Percentiles rank a stretch among this genome's conserved stretches.
Evolutionary conservation across 495 filamentous ascomycete genomes (phyloP).

Genomic region (Penicillium salamii): DNA sequence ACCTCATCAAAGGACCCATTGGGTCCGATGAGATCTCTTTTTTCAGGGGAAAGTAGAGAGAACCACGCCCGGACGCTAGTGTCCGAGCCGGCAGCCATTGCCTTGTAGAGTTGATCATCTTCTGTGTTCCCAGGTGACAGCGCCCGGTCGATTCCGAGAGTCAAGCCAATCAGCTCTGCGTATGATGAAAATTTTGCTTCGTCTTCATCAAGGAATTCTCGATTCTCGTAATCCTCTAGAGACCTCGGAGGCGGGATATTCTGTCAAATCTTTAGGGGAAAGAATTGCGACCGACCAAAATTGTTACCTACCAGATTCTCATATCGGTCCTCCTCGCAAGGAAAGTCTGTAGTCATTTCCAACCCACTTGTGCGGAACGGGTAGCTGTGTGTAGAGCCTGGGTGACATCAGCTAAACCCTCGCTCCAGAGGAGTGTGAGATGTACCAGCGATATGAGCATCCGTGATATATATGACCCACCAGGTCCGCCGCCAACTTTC

Average conservation of each 20-base stretch:
- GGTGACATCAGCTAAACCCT: not conserved
- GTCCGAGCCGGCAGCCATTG: constrained; percentile 12
- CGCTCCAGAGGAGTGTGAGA: not conserved
- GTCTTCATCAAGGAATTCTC: constrained; percentile 15
- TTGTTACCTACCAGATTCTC: constrained; percentile 9
- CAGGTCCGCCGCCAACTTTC: constrained; percentile 31
- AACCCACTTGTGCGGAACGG: constrained; percentile 16
- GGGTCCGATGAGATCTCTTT: constrained; percentile 10
- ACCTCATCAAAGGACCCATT: constrained; percentile 21
- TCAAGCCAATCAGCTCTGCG: constrained; percentile 18
- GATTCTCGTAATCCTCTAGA: constrained; percentile 18
- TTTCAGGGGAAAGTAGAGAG: constrained; percentile 11
- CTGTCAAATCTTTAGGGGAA: not conserved
- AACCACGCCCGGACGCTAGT: constrained; percentile 15
- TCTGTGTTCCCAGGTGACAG: constrained; percentile 1
- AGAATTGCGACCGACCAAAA: not conserved
- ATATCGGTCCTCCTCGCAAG: constrained; percentile 18
- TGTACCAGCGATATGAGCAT: constrained; percentile 26
- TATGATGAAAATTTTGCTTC: constrained; percentile 16
- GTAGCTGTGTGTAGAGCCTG: constrained; percentile 13
- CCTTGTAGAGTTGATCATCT: constrained; percentile 3
- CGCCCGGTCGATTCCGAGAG: constrained; percentile 12
- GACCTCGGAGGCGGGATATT: constrained; percentile 10
- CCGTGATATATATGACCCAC: constrained; percentile 28
- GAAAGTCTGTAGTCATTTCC: constrained; percentile 14